phyloP scores from a whole-genome alignment of 2,329 filamentous ascomycete genomes.

The Nemania bipapillata region DNA sequence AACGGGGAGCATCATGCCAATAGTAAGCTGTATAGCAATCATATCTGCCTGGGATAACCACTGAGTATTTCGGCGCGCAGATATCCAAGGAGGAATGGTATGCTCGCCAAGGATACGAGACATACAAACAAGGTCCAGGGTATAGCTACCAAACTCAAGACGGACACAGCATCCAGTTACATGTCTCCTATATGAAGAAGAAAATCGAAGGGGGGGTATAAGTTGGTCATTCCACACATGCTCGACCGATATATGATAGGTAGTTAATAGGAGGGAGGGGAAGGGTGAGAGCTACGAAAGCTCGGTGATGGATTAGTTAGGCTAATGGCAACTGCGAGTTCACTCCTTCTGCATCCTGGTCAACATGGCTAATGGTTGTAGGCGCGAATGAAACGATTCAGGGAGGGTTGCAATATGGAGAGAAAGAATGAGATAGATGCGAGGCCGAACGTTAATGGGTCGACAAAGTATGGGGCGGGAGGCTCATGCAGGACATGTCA shows the following conservation, averaged over 20 bases:
- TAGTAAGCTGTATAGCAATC: constrained; percentile 40
- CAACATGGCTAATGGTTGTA: constrained; percentile 43
- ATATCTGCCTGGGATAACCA: constrained; percentile 5
- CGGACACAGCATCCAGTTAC: constrained; percentile 36
- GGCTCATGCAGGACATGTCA: constrained; percentile 49
- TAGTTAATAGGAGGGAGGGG: not conserved
- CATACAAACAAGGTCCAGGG: constrained; percentile 39
- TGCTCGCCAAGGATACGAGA: constrained; percentile 43
- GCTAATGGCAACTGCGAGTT: constrained; percentile 14
- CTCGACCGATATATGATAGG: constrained; percentile 27
- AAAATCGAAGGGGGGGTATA: constrained; percentile 29
- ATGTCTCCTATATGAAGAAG: constrained; percentile 47
- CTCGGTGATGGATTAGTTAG: constrained; percentile 26
- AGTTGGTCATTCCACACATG: not conserved
- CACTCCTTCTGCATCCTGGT: constrained; percentile 18
- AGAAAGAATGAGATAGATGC: constrained; percentile 43
- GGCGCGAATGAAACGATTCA: constrained; percentile 40
- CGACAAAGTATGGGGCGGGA: constrained; percentile 37
- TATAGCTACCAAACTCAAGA: constrained; percentile 37
- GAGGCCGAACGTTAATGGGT: constrained; percentile 40
- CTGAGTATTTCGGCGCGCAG: constrained; percentile 30
- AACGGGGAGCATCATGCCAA: constrained; percentile 36
- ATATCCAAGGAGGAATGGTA: constrained; percentile 49
- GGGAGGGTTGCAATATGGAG: constrained; percentile 44
- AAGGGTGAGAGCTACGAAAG: constrained; percentile 7